Conservation (phyloP, 2,329 filamentous ascomycete genomes). For the Penicillium aurantiogriseum region DNA sequence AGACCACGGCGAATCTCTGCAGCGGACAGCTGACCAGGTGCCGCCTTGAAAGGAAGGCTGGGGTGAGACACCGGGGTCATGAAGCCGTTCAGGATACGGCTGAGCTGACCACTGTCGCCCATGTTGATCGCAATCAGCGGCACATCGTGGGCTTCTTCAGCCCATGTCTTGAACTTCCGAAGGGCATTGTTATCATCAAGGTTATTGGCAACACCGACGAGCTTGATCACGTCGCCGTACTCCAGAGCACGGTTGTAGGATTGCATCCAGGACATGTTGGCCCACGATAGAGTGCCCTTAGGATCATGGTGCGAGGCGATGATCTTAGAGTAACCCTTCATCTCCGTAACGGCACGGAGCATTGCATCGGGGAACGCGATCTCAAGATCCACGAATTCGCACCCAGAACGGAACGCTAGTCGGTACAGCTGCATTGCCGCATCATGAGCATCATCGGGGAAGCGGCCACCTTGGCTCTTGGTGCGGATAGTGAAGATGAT, state of each 20-base stretch:
- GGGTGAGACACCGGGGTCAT: conserved; percentile 94
- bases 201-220: conserved; percentile 74
- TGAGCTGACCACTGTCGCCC: conserved; percentile 82
- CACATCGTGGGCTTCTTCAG: conserved; percentile 68
- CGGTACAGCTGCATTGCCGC: conserved; percentile 72
- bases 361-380: conserved; percentile 79
- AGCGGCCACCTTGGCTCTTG: conserved; percentile 78
- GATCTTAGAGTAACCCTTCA: conserved; percentile 72
- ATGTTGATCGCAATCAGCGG: conserved; percentile 96
- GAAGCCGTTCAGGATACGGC: conserved; percentile 85
- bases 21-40: conserved; percentile 88
- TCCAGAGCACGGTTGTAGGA: conserved; percentile 88
- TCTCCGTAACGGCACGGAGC: conserved; percentile 65
- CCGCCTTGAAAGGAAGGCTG: conserved; percentile 84
- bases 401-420: conserved; percentile 75
- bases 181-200: conserved; percentile 86
- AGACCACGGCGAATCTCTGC: conserved; percentile 80
- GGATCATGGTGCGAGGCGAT: conserved; percentile 97
- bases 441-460: conserved; percentile 73
- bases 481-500: conserved; percentile 93
- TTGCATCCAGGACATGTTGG: conserved; percentile 85
- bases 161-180: conserved; percentile 74
- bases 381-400: conserved; percentile 92
- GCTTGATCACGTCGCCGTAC: conserved; percentile 90
- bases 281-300: conserved; percentile 75